Conservation (phyloP, 2,329 filamentous ascomycete genomes). For the Calonectria pseudoturangicola region DNA sequence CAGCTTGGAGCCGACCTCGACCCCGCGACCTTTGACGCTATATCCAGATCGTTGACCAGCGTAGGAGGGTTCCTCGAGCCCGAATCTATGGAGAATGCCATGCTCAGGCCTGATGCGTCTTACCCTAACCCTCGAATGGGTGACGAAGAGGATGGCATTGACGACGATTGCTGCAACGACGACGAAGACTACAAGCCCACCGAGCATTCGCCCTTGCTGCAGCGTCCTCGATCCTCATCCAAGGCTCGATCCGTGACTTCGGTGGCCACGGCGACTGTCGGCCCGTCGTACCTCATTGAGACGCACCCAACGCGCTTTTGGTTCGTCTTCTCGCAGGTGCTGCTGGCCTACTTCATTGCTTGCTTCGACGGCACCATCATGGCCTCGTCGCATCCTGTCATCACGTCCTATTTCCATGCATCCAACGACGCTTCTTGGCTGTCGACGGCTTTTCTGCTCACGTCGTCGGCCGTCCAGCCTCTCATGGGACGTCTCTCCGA, state of each 20-base stretch:
- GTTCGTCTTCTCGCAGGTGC: constrained; percentile 76
- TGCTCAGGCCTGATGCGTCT: constrained; percentile 57
- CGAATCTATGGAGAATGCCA: constrained; percentile 62
- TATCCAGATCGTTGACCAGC: constrained; percentile 64
- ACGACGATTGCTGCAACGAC: constrained; percentile 37
- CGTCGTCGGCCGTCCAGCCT: constrained; percentile 85
- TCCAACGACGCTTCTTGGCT: constrained; percentile 90
- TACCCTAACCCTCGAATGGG: constrained; percentile 47
- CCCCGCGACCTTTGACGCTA: constrained; percentile 49
- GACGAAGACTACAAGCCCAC: constrained; percentile 38
- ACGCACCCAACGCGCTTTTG: constrained; percentile 73
- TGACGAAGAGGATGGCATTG: constrained; percentile 40
- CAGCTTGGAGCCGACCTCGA: constrained; percentile 44
- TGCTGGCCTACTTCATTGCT: constrained; percentile 74
- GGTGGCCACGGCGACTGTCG: constrained; percentile 33
- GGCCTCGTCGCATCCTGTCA: constrained; percentile 87
- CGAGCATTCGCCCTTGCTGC: constrained; percentile 56
- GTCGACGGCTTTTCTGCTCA: constrained; percentile 85
- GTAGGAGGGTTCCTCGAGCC: constrained; percentile 64
- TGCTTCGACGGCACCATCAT: constrained; percentile 88
- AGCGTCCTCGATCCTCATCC: constrained; percentile 41
- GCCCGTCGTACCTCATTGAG: constrained; percentile 65
- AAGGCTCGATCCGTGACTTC: constrained; percentile 45
- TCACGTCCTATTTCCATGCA: constrained; percentile 86
- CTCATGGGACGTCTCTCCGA: constrained; percentile 85